These are phyloP conservation scores for Polygonum maritimum DNA, from an alignment of 148 eudicot genomes.

Conservation along the genomic window DNA sequence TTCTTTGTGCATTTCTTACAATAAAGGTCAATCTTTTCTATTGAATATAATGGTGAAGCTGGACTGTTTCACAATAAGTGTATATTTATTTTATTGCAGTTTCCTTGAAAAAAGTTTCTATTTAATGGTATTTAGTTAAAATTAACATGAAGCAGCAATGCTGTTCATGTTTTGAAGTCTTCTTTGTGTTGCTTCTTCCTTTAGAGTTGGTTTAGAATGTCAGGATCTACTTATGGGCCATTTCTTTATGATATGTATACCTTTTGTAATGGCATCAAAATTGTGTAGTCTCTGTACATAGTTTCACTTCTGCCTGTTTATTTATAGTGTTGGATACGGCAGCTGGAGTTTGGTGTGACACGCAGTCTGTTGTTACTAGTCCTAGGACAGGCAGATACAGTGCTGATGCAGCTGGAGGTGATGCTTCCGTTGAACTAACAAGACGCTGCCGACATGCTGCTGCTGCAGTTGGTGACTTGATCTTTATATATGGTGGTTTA, in stretches of 20 bases:
- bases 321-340: conserved; percentile 90
- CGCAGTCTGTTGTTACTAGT: conserved; percentile 89
- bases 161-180: neutral
- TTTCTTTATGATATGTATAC: neutral
- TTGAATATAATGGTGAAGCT: neutral
- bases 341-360: conserved; percentile 99
- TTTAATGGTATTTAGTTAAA: neutral
- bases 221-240: neutral
- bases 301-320: neutral
- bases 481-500: conserved; percentile 88
- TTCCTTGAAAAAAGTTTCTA: neutral
- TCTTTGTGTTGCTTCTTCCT: neutral
- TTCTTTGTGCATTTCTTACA: neutral
- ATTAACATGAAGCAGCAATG: neutral
- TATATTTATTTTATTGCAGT: neutral
- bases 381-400: conserved; percentile 97
- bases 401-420: conserved; percentile 99
- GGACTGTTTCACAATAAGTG: neutral
- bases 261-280: neutral
- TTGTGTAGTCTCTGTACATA: neutral
- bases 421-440: conserved; percentile 95
- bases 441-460: conserved; percentile 99
- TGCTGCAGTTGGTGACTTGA: conserved; percentile 90
- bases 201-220: neutral
- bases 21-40: neutral